Percentiles rank a stretch among this genome's conserved stretches.
Evolutionary conservation across 78 protist genomes (phyloP).

Genomic region (Dictyostelium purpureum): DNA sequence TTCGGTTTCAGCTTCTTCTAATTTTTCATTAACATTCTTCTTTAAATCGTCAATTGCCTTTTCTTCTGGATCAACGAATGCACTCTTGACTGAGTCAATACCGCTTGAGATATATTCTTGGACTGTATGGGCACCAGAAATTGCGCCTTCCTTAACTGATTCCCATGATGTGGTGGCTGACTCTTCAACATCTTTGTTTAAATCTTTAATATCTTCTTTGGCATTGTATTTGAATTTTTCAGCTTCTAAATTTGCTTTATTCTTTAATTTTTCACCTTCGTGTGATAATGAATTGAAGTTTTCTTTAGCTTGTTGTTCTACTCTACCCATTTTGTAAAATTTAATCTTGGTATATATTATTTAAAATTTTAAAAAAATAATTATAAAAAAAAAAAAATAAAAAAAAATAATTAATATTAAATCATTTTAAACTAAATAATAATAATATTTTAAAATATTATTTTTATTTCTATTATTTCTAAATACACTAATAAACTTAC

Average conservation of each 20-base stretch:
- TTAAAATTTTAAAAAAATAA: too few species aligned
- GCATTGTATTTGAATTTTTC: not conserved
- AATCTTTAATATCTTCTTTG: not conserved
- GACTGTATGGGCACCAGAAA: not conserved
- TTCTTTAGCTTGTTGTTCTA: not conserved
- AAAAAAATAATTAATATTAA: too few species aligned
- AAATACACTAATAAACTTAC: too few species aligned
- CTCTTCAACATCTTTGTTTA: not conserved
- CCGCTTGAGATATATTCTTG: constrained; percentile 3
- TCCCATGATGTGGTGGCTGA: not conserved
- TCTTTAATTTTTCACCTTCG: not conserved
- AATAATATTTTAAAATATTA: too few species aligned
- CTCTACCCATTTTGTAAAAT: constrained; percentile 14
- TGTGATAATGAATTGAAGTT: not conserved
- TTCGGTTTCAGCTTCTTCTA: not conserved
- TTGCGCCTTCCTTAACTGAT: not conserved
- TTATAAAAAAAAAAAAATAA: too few species aligned
- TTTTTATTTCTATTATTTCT: too few species aligned
- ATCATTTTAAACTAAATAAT: too few species aligned
- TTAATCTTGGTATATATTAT: too few species aligned
- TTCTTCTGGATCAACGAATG: not conserved
- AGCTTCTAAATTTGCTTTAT: not conserved
- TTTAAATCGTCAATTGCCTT: not conserved
- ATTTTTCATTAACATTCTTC: not conserved
- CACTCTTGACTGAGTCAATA: not conserved